phyloP scores from a whole-genome alignment of 2,329 filamentous ascomycete species.

The Verticillium albo-atrum region DNA sequence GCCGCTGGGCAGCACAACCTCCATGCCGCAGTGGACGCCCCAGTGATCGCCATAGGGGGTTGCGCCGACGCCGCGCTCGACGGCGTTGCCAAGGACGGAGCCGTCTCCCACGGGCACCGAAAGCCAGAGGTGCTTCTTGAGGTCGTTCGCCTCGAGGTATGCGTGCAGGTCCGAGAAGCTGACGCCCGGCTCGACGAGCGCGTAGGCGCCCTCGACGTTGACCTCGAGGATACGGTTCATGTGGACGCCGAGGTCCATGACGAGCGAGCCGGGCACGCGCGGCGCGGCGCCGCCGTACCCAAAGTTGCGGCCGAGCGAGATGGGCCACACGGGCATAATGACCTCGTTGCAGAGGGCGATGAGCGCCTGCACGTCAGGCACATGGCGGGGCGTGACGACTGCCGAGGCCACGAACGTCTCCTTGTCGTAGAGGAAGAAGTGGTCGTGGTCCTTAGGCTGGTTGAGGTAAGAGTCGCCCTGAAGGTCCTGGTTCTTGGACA shows the following conservation, averaged over 20 bases:
- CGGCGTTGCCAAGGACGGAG: slow-evolving; percentile 39
- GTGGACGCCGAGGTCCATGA: slow-evolving; percentile 33
- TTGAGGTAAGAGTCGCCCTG: slow-evolving; percentile 13
- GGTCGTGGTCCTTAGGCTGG: slow-evolving; percentile 26
- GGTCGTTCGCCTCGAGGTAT: slow-evolving; percentile 28
- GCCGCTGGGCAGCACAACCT: slow-evolving; percentile 37
- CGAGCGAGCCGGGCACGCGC: slow-evolving; percentile 35
- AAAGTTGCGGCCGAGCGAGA: slow-evolving; percentile 32
- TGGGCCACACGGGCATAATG: slow-evolving; percentile 29
- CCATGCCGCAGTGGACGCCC: slow-evolving; percentile 34
- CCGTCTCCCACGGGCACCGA: slow-evolving; percentile 39
- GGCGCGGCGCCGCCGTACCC: slow-evolving; percentile 39
- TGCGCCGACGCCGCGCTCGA: slow-evolving; percentile 41
- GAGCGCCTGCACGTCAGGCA: slow-evolving; percentile 39
- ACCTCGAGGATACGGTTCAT: slow-evolving; percentile 36
- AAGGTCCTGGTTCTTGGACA: slow-evolving; percentile 7
- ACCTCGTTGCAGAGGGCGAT: slow-evolving; percentile 28
- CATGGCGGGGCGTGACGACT: slow-evolving; percentile 24
- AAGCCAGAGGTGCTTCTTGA: slow-evolving; percentile 35
- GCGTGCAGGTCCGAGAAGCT: slow-evolving; percentile 28
- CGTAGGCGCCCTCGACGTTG: slow-evolving; percentile 31
- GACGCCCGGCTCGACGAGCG: slow-evolving; percentile 37
- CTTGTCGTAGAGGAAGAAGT: slow-evolving; percentile 32
- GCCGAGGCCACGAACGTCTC: slow-evolving; percentile 37
- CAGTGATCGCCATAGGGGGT: slow-evolving; percentile 41